Base-by-base conservation (phyloP, 352 stramenopile genomes). In the Phytophthora constricta region DNA sequence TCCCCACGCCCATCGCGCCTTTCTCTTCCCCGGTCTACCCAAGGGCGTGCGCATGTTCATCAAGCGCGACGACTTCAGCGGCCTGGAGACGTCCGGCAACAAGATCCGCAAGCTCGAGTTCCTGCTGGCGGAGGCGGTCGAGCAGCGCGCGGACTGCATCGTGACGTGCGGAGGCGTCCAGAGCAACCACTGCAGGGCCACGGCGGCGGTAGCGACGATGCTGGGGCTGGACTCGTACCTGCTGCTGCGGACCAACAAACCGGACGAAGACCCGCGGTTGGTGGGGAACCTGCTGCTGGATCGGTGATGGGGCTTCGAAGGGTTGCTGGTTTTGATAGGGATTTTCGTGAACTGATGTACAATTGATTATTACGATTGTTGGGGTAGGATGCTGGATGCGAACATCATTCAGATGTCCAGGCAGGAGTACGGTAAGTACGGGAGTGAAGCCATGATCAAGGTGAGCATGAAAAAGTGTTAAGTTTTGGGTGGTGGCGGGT, bases 71-170 rank as follows among this genome's bases (percentile, higher is more conserved):
- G 87, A 95, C 57, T 95, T 93, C 57, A 95, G 87, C 58, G 95
- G 93, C 1, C 73, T 95, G 25, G 93, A 98, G 73, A 92, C 94
- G 26, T 97, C 93, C 17, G 95, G 95, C 23, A 98, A 98, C 75
- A 98, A 98, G 76, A 91, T 97, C 72, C 92, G 95, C 56, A 98
- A 98, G 70, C 80, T 98, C 31, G 95, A 98, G 82, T 98, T 98
- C 72, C 74, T 98, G 9, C 70, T 98, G 58, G 87, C 92, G 14
- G 90, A 98, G 48, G 95, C 93, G 26, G 48, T 97, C n/a, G 79
- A 74, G n/a, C 77, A 92, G 60, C 72, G 81, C 8, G 91, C 82
- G 25, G 82, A 97, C 78, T 95, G 90, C 47, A 72, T 98, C 42
- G 86, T 98, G 20, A 98, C 95, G 4, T 97, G 95, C 72, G 95